Conservation (phyloP, 2,329 filamentous ascomycete species). For the Aspergillus awamori region DNA sequence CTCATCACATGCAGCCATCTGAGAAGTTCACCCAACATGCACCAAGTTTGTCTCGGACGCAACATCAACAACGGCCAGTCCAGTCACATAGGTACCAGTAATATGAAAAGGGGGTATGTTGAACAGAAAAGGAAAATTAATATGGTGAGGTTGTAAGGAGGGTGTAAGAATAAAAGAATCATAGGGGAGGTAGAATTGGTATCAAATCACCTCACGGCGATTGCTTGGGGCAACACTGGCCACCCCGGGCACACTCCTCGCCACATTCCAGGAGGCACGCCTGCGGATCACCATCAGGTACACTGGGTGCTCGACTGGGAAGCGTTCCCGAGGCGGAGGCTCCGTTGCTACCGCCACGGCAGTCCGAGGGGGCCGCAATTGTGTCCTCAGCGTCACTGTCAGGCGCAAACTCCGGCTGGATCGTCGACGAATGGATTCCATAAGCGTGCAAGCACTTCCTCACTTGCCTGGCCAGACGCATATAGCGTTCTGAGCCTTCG, state of each 20-base stretch:
- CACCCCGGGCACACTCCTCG: conserved; percentile 46
- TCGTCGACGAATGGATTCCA: conserved; percentile 95
- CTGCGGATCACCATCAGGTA: conserved; percentile 40
- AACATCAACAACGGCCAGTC: neutral
- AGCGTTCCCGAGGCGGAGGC: conserved; percentile 21
- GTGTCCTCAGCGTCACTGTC: conserved; percentile 41
- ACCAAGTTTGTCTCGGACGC: neutral
- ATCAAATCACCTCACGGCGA: conserved; percentile 21
- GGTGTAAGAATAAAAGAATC: conserved; percentile 11
- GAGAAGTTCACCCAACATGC: conserved; percentile 1
- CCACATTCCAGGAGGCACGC: conserved; percentile 53
- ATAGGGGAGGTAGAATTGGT: neutral
- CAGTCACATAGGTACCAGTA: conserved; percentile 1
- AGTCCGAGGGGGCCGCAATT: conserved; percentile 25
- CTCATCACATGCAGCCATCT: neutral
- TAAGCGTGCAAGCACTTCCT: conserved; percentile 90
- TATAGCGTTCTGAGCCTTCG: conserved; percentile 77
- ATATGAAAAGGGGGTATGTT: conserved; percentile 6
- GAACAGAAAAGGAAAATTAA: neutral
- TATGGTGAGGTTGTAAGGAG: neutral
- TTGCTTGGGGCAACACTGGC: conserved; percentile 47
- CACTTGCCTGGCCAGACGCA: conserved; percentile 82
- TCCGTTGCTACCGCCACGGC: conserved; percentile 17
- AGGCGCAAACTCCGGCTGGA: conserved; percentile 79
- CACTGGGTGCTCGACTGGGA: conserved; percentile 40